phyloP scores from a whole-genome alignment of 2,329 filamentous ascomycete species.

The Paecilomyces niveus region DNA sequence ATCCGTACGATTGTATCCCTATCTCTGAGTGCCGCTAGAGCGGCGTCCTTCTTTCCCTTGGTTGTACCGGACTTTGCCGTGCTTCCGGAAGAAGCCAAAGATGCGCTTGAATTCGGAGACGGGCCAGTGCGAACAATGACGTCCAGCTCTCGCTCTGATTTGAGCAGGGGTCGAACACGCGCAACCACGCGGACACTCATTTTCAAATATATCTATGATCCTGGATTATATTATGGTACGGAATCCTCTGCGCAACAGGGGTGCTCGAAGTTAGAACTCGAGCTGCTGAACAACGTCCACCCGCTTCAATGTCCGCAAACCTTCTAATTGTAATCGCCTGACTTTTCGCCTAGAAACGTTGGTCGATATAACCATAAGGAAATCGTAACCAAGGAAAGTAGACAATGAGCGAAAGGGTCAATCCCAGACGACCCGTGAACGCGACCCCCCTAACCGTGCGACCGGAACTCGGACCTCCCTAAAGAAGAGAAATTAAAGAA shows the following conservation, averaged over 20 bases:
- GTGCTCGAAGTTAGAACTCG: background rate
- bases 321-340: background rate
- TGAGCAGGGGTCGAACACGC: constrained; percentile 79
- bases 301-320: background rate
- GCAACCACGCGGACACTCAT: constrained; percentile 74
- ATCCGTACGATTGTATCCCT: constrained; percentile 70
- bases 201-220: constrained; percentile 7
- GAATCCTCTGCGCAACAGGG: background rate
- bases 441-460: background rate
- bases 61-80: constrained; percentile 3
- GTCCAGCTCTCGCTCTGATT: constrained; percentile 79
- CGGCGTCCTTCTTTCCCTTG: constrained; percentile 19
- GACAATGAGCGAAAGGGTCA: background rate
- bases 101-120: constrained; percentile 11
- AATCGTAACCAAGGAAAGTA: background rate
- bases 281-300: background rate
- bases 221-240: background rate
- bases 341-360: background rate
- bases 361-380: background rate
- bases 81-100: background rate
- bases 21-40: constrained; percentile 36
- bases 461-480: background rate
- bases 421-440: background rate
- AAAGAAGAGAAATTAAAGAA: background rate
- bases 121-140: constrained; percentile 69